Base-by-base conservation (phyloP, 495 filamentous ascomycete species). In the Penicillium simplicissimum region DNA sequence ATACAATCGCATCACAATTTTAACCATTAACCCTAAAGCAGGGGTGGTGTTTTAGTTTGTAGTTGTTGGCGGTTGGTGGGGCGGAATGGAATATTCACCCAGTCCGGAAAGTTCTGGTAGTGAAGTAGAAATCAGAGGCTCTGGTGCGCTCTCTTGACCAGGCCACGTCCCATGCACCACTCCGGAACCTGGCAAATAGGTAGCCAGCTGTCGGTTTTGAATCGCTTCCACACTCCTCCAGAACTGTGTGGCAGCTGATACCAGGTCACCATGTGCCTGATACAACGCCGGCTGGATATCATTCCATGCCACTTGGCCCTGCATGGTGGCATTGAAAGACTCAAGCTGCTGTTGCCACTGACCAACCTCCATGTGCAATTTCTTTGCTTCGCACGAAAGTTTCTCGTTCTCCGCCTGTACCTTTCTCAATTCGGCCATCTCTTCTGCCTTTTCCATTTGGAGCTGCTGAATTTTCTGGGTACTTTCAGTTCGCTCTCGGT, bases 311-410 rank as follows among this genome's bases (percentile, higher is more conserved):
- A 60, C 57, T 36, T 64, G 36, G 40, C 56, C 62, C 52, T 64
- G 52, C 36, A 52, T 49, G 8, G 53, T 51, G 36, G 62, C 37
- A 45, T 60, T 64, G 28, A 38, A 47, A 47, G 54, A 65, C 35
- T 66, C 59, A 21, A 62, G 33, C 55, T 66, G 51, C 59, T 62
- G 55, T 52, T 62, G 51, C 21, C 62, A 57, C 40, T 62, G 25
- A 11, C 17, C 53, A 55, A 49, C 15, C 35, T 62, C 55, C 6
- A 25, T 25, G 7, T 48, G 45, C 19, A 48, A 48, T 48, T 48
- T 48, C 25, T 48, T 48, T 25, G 45, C 45, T 37, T 58, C n/a
- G 14, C 11, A 35, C 19, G 45, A 48, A 8, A 66, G 40, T 48
- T 31, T 40, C 25, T 59, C 28, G 4, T 36, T 51, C 25, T 66